phyloP scores from a whole-genome alignment of 139 green algal species.

The Gonium pectorale region DNA sequence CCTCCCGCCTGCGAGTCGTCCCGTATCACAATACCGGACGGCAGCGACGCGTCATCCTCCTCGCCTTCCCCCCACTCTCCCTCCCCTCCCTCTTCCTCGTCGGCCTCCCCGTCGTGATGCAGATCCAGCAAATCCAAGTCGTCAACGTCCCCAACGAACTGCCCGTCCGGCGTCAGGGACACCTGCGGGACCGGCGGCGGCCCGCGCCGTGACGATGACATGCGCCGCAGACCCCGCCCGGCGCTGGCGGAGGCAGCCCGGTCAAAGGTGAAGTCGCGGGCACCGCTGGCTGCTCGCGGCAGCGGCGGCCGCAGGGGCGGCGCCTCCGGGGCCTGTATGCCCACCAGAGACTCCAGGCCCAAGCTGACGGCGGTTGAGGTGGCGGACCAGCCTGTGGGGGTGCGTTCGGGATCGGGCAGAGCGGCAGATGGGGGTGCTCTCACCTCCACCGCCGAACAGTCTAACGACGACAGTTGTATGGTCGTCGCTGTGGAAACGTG shows the following conservation, averaged over 20 bases:
- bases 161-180: neutral
- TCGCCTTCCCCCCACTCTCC: neutral
- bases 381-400: constrained; percentile 6
- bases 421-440: too few species aligned
- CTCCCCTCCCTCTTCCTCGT: neutral
- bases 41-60: constrained; percentile 4
- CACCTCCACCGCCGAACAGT: too few species aligned
- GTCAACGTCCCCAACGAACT: neutral
- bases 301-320: neutral
- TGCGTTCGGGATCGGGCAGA: too few species aligned
- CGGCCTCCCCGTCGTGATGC: neutral
- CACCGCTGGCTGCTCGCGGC: neutral
- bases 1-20: neutral
- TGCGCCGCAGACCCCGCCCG: neutral
- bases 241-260: neutral
- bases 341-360: neutral
- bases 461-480: too few species aligned
- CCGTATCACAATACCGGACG: neutral
- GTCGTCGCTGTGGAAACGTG: too few species aligned
- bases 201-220: neutral
- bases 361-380: constrained; percentile 17
- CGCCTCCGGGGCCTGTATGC: neutral
- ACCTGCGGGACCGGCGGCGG: neutral
- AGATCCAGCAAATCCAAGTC: constrained; percentile 36
- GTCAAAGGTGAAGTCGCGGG: neutral